Evolutionary conservation across 768 basidiomycete genomes (phyloP), one percentile per base, ranked within the genome.

Genomic region (Psilocybe azurescens): DNA sequence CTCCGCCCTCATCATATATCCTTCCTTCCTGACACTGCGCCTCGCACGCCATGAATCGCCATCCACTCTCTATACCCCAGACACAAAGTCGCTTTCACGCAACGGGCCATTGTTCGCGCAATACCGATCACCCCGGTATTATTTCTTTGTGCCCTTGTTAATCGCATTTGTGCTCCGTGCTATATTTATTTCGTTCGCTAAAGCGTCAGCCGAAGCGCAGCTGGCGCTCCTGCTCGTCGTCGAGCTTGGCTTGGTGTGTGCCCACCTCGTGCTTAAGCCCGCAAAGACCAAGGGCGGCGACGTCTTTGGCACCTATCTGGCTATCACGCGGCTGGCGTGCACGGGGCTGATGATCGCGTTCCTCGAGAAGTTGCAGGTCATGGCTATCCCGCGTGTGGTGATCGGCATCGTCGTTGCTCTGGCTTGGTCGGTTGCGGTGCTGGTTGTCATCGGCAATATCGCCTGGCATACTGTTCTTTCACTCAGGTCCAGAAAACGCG

Each of bases 301-400:
- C 69, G 78, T 92, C 62, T 84, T 95, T 47, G 81, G 82, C 5
- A 82, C 81, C 14, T 91, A 87, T 72, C 74, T 95, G 30, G 82
- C 86, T 44, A 78, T 90, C 65, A 83, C 87, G 10, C 84, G 94
- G 29, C 76, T 96, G 7, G 78, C 89, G 10, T 89, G 86, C 59
- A 87, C 88, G 29, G 89, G 86, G 5, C 72, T 94, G 20, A 77
- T 92, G 78, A 83, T 97, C 63, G 86, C 92, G 0, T 97, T 95
- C 73, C 76, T 94, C 51, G 82, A 91, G 64, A 77, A 74, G 8
- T 70, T 95, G 28, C 73, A 79, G 5, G 81, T 95, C 36, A 75
- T 80, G 16, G 81, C 94, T 44, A 97, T 97, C 67, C 88, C 91
- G 1, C 86, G 94, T 18, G 90, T 92, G 1, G 89, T 85, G 36